Conservation (phyloP, 2,329 filamentous ascomycete genomes). For the Cladosporium colombiae region DNA sequence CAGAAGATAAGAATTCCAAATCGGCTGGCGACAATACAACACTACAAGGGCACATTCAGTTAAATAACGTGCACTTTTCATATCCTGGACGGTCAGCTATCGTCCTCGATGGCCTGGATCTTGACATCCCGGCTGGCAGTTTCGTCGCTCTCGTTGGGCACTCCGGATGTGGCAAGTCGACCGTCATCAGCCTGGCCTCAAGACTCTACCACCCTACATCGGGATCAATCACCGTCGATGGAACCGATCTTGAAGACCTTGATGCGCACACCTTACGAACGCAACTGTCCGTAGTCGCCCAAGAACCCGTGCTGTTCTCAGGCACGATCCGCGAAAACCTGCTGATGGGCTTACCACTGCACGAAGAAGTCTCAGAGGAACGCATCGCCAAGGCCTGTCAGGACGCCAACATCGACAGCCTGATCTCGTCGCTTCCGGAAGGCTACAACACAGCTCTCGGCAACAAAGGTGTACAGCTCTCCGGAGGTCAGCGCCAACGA, state of each 20-base stretch:
- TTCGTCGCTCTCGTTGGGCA: slow-evolving; percentile 71
- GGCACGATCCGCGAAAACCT: slow-evolving; percentile 46
- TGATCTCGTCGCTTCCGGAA: slow-evolving; percentile 32
- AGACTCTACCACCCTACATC: slow-evolving; percentile 68
- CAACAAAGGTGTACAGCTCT: slow-evolving; percentile 28
- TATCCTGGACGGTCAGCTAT: slow-evolving; percentile 46
- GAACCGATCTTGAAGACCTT: slow-evolving; percentile 37
- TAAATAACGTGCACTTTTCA: slow-evolving; percentile 40
- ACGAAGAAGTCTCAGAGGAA: slow-evolving; percentile 33
- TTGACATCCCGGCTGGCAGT: slow-evolving; percentile 44
- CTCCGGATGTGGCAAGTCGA: slow-evolving; percentile 72
- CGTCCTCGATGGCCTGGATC: slow-evolving; percentile 40
- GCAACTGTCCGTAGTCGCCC: slow-evolving; percentile 47
- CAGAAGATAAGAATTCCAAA: not conserved
- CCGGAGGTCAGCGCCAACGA: slow-evolving; percentile 30
- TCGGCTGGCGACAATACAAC: not conserved
- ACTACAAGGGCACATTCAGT: not conserved
- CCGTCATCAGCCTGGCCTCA: slow-evolving; percentile 62
- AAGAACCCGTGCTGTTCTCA: slow-evolving; percentile 51
- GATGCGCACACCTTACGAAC: slow-evolving; percentile 42
- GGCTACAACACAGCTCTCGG: slow-evolving; percentile 28
- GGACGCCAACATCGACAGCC: slow-evolving; percentile 26
- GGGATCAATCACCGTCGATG: slow-evolving; percentile 59
- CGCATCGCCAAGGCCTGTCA: slow-evolving; percentile 41
- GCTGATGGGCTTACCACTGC: slow-evolving; percentile 24